A percentile compares a stretch with the other conserved stretches of the same genome.
These are phyloP conservation scores for Lachancea waltii DNA, from an alignment of 805 yeast genomes.

Conservation along the genomic window DNA sequence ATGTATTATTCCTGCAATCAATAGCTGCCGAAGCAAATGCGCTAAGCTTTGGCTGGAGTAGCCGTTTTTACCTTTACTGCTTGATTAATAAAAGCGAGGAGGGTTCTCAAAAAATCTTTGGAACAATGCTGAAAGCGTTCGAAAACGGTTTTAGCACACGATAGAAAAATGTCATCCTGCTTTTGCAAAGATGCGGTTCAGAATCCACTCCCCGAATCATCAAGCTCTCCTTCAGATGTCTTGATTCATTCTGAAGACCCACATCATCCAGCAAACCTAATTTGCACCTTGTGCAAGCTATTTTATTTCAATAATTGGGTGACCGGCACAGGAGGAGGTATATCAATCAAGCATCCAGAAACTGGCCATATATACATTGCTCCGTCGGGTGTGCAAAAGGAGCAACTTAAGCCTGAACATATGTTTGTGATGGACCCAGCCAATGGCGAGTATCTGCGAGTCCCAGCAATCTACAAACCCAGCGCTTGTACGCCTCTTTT, in stretches of 20 bases:
- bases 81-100: too few relatives aligned
- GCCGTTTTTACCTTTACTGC: too few relatives aligned
- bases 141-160: too few relatives aligned
- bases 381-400: slow-evolving; percentile 96
- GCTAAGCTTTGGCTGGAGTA: too few relatives aligned
- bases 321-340: slow-evolving; percentile 95
- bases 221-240: slow-evolving; percentile 14
- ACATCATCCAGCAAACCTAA: slow-evolving; percentile 73
- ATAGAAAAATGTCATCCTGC: slow-evolving; percentile 3
- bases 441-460: slow-evolving; percentile 45
- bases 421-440: slow-evolving; percentile 68
- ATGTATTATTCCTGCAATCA: too few relatives aligned
- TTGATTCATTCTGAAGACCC: slow-evolving; percentile 40
- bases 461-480: slow-evolving; percentile 71
- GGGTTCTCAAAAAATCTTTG: too few relatives aligned
- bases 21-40: too few relatives aligned
- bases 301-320: slow-evolving; percentile 86
- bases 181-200: background rate
- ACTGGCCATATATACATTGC: slow-evolving; percentile 63
- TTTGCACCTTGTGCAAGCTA: slow-evolving; percentile 70
- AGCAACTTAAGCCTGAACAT: slow-evolving; percentile 72
- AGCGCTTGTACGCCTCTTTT: slow-evolving; percentile 92
- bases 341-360: slow-evolving; percentile 50
- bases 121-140: too few relatives aligned
- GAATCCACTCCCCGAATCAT: background rate